phyloP scores from a whole-genome alignment of 345 rosid genomes.

The Eucalyptus decipiens region DNA sequence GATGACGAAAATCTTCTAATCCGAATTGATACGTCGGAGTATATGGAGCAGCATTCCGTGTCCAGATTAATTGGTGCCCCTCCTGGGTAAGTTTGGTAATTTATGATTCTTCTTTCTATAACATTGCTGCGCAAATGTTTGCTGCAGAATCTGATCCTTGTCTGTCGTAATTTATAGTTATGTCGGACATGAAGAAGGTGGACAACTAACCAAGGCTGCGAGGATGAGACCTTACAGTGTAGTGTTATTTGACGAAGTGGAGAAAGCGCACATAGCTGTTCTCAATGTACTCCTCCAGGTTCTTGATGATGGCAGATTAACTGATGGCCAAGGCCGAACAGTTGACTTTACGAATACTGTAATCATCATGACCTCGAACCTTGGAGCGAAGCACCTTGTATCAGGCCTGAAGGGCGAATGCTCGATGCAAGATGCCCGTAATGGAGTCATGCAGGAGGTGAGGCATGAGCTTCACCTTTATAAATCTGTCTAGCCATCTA shows the following conservation, averaged over 20 bases:
- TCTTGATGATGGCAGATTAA: constrained; percentile 77
- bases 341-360: constrained; percentile 77
- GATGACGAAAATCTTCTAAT: constrained; percentile 69
- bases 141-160: neutral
- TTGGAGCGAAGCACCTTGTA: constrained; percentile 81
- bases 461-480: no score
- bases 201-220: constrained; percentile 79
- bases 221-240: constrained; percentile 82
- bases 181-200: constrained; percentile 95
- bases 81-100: constrained; percentile 43
- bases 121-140: neutral
- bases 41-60: constrained; percentile 89
- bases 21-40: constrained; percentile 81
- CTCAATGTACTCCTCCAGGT: constrained; percentile 87
- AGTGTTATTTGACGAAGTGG: constrained; percentile 80
- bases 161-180: constrained; percentile 18
- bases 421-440: constrained; percentile 71
- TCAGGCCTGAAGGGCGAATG: constrained; percentile 59
- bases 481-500: neutral
- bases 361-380: constrained; percentile 90
- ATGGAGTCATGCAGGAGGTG: constrained; percentile 77
- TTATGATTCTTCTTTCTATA: neutral
- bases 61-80: constrained; percentile 82
- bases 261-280: constrained; percentile 83
- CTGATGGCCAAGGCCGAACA: constrained; percentile 86